Percentiles rank a stretch among this genome's conserved stretches.
phyloP scores from a whole-genome alignment of 306 rosid species.

The Cicer yamashitae region DNA sequence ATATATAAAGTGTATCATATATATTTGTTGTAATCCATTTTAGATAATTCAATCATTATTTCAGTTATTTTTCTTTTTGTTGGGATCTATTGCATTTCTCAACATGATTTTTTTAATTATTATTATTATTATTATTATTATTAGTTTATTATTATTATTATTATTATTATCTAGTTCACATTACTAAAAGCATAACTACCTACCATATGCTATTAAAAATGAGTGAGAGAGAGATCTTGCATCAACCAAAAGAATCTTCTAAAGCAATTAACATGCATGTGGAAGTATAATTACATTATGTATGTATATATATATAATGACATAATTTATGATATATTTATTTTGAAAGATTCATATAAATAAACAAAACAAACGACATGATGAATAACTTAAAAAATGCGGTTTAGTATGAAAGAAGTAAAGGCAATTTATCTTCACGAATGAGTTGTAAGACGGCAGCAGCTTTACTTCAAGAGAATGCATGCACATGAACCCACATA shows the following conservation, averaged over 20 bases:
- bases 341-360: slow-evolving; percentile 15
- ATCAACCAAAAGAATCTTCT: slow-evolving; percentile 23
- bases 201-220: not conserved
- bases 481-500: slow-evolving; percentile 3
- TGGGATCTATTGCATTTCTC: too few species aligned
- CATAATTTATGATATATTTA: slow-evolving; percentile 1
- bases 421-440: slow-evolving; percentile 26
- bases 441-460: slow-evolving; percentile 35
- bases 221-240: not conserved
- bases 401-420: slow-evolving; percentile 39
- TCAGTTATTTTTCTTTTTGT: too few species aligned
- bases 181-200: not conserved
- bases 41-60: too few species aligned
- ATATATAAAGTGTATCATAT: too few species aligned
- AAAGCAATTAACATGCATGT: slow-evolving; percentile 14
- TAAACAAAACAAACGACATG: slow-evolving; percentile 5
- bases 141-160: not conserved
- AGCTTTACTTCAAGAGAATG: slow-evolving; percentile 43
- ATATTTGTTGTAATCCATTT: too few species aligned
- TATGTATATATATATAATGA: not conserved
- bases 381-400: slow-evolving; percentile 15
- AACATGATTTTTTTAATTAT: too few species aligned
- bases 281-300: not conserved
- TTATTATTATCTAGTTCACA: not conserved
- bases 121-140: too few species aligned